Conservation (phyloP, 805 yeast species). For the Saccharomyces kudriavzevii region DNA sequence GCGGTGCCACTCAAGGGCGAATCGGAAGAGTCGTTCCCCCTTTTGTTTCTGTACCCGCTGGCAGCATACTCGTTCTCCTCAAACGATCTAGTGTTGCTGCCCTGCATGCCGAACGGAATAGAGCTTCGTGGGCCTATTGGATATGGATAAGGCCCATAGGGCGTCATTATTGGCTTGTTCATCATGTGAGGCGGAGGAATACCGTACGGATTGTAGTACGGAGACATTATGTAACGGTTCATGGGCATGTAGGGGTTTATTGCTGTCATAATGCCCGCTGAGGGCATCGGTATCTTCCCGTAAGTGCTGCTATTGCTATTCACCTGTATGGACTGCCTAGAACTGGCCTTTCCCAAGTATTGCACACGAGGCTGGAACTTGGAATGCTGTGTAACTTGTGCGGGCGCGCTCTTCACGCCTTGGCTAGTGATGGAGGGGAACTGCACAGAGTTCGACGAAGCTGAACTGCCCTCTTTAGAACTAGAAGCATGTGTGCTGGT, state of each 20-base stretch:
- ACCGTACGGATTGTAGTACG: neutral
- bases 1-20: neutral
- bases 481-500: neutral
- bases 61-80: neutral
- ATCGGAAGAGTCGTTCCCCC: neutral
- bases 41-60: neutral
- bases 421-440: neutral
- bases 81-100: neutral
- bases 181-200: neutral
- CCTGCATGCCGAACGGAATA: neutral
- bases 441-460: neutral
- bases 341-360: conserved; percentile 17
- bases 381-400: conserved; percentile 12
- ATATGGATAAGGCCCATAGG: neutral
- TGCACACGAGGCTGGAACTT: conserved; percentile 19
- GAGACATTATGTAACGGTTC: neutral
- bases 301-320: neutral
- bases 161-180: neutral
- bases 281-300: neutral
- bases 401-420: conserved; percentile 17
- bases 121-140: neutral
- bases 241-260: neutral
- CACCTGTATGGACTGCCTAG: neutral
- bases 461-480: neutral
- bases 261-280: neutral